Evolutionary conservation across 108 stramenopile genomes (phyloP).

Genomic region (Licmophora abbreviata): DNA sequence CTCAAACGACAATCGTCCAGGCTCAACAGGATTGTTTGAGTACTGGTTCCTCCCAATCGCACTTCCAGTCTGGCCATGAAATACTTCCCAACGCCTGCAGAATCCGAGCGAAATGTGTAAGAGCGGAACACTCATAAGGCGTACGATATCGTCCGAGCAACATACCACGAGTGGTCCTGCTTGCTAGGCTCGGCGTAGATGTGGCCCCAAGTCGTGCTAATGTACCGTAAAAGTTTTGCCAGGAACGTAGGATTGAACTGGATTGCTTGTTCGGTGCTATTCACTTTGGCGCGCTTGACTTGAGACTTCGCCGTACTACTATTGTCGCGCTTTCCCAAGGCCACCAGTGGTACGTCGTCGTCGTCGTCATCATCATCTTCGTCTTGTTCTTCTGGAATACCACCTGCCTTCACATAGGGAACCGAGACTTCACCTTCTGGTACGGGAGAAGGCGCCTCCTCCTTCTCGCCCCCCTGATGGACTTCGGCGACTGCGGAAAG

Average conservation of each 20-base stretch:
- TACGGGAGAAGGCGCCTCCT: conserved; percentile 3
- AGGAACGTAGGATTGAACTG: conserved; percentile 33
- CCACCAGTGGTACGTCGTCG: conserved; percentile 37
- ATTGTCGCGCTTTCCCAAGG: conserved; percentile 20
- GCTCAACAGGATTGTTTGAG: conserved; percentile 50
- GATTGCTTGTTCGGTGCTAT: not conserved
- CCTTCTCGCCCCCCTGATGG: conserved; percentile 24
- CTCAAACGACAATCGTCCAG: conserved; percentile 53
- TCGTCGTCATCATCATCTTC: conserved; percentile 43
- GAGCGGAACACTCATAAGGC: not conserved
- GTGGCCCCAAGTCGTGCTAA: conserved; percentile 71
- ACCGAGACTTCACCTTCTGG: not conserved
- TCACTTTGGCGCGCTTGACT: conserved; percentile 13
- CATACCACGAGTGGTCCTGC: conserved; percentile 69
- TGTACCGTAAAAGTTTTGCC: conserved; percentile 41
- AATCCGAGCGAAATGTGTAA: conserved; percentile 1
- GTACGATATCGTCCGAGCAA: not conserved
- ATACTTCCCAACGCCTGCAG: conserved; percentile 58
- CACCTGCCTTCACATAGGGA: not conserved
- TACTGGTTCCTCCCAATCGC: conserved; percentile 25
- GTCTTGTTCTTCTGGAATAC: conserved; percentile 10
- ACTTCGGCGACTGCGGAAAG: conserved; percentile 45
- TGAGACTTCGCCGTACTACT: not conserved
- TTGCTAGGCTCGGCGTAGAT: conserved; percentile 61
- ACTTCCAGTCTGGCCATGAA: conserved; percentile 31